Evolutionary conservation across 2,329 filamentous ascomycete genomes (phyloP).

Genomic region (Ophiosphaerella korrae): DNA sequence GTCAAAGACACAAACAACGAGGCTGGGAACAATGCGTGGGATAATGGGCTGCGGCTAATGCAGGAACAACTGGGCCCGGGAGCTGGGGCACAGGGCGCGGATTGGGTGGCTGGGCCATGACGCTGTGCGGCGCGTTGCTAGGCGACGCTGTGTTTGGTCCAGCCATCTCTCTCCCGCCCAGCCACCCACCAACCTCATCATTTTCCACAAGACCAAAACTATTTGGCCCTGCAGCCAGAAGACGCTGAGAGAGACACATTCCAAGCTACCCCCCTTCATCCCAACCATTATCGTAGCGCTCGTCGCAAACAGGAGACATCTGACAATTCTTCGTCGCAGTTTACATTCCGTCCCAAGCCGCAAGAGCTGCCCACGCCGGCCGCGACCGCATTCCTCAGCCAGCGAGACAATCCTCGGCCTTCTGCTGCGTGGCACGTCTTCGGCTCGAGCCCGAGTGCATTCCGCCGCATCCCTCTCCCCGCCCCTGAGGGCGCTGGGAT

Average conservation of each 20-base stretch:
- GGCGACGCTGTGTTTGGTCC: slow-evolving; percentile 26
- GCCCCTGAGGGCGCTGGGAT: slow-evolving; percentile 51
- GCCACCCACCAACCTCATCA: slow-evolving; percentile 42
- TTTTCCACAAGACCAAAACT: slow-evolving; percentile 42
- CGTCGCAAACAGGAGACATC: slow-evolving; percentile 30
- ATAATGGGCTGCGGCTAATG: slow-evolving; percentile 18
- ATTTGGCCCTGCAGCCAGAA: slow-evolving; percentile 30
- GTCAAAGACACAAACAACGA: slow-evolving; percentile 29
- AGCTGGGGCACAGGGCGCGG: slow-evolving; percentile 11
- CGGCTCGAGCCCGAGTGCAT: slow-evolving; percentile 38
- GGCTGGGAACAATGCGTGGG: slow-evolving; percentile 24
- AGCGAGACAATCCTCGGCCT: slow-evolving; percentile 23
- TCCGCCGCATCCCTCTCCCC: slow-evolving; percentile 38
- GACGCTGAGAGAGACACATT: slow-evolving; percentile 28
- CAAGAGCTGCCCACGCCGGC: slow-evolving; percentile 30
- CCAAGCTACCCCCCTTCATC: slow-evolving; percentile 41
- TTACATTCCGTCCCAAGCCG: slow-evolving; percentile 36
- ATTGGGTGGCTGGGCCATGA: slow-evolving; percentile 32
- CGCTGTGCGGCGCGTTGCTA: slow-evolving; percentile 24
- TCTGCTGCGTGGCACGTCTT: slow-evolving; percentile 12
- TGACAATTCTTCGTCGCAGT: slow-evolving; percentile 41
- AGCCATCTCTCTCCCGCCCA: slow-evolving; percentile 36
- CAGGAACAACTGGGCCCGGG: slow-evolving; percentile 24
- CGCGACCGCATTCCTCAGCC: slow-evolving; percentile 25
- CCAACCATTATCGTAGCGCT: slow-evolving; percentile 23